A percentile compares a stretch with the other conserved stretches of the same genome.
These are phyloP conservation scores for Neofusicoccum laricinum DNA, from an alignment of 2,329 filamentous ascomycete genomes.

Conservation along the genomic window DNA sequence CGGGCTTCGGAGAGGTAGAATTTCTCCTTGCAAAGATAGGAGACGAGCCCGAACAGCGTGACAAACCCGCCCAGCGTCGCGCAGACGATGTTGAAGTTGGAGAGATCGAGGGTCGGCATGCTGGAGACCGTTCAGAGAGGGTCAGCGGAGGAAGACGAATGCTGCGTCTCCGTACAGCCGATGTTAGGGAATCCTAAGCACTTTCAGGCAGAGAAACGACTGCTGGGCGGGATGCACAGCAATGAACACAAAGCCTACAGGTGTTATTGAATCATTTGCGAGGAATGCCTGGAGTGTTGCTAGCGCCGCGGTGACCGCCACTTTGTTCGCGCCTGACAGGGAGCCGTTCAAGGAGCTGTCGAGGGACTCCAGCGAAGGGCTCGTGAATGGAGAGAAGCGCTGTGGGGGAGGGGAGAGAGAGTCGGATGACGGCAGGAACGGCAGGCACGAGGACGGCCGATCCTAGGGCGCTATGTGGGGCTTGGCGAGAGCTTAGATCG, in stretches of 20 bases:
- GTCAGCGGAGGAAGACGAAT: background rate
- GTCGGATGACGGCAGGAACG: background rate
- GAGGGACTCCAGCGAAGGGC: background rate
- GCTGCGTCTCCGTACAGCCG: constrained; percentile 16
- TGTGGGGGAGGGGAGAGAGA: background rate
- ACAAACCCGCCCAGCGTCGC: constrained; percentile 83
- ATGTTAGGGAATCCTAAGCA: constrained; percentile 21
- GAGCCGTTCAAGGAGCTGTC: background rate
- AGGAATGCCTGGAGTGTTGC: background rate
- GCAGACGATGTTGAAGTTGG: constrained; percentile 82
- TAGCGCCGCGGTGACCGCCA: constrained; percentile 3
- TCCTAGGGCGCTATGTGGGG: background rate
- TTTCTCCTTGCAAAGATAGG: constrained; percentile 83
- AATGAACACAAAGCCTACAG: constrained; percentile 7
- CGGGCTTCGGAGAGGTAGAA: constrained; percentile 89
- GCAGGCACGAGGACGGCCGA: background rate
- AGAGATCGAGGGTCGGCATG: constrained; percentile 63
- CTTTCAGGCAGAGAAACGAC: background rate
- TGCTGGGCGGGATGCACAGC: constrained; percentile 11
- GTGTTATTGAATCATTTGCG: constrained; percentile 33
- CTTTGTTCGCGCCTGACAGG: background rate
- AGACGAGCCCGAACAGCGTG: constrained; percentile 85
- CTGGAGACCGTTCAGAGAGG: background rate
- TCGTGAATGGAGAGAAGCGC: background rate
- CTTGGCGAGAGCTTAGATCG: background rate